Percentiles rank a stretch among this genome's conserved stretches.
These are phyloP conservation scores for Volvariella surrecta DNA, from an alignment of 1,284 basidiomycete species.

Conservation along the genomic window DNA sequence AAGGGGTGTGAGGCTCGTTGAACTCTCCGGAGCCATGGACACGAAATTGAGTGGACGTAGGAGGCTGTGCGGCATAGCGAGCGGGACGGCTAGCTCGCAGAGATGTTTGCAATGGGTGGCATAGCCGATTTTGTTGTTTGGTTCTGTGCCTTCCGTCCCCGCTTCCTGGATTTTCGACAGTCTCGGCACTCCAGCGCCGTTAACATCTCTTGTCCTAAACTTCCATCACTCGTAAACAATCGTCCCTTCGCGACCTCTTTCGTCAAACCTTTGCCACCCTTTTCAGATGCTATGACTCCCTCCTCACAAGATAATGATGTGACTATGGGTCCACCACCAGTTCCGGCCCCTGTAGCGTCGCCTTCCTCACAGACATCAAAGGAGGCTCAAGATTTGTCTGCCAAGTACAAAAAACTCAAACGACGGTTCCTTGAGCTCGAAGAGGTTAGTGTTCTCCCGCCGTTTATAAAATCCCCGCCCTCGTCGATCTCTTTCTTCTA, in stretches of 20 bases:
- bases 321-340: constrained; percentile 39
- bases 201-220: constrained; percentile 18
- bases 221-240: constrained; percentile 12
- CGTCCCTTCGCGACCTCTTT: constrained; percentile 2
- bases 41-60: neutral
- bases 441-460: constrained; percentile 37
- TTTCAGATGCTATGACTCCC: constrained; percentile 13
- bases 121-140: constrained; percentile 29
- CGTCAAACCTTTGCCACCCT: constrained; percentile 18
- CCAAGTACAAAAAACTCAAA: constrained; percentile 58
- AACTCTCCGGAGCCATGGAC: constrained; percentile 3
- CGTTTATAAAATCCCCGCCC: neutral
- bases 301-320: constrained; percentile 25
- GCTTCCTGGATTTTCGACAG: constrained; percentile 19
- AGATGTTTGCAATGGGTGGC: constrained; percentile 27
- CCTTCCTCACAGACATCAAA: constrained; percentile 17
- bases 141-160: constrained; percentile 20
- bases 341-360: constrained; percentile 22
- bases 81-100: neutral
- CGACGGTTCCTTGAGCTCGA: constrained; percentile 57
- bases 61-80: neutral
- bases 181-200: constrained; percentile 16
- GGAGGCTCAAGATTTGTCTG: constrained; percentile 35
- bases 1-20: constrained; percentile 13
- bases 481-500: constrained; percentile 10